phyloP scores from a whole-genome alignment of 1,284 basidiomycete species.

The Volvariella volvacea region DNA sequence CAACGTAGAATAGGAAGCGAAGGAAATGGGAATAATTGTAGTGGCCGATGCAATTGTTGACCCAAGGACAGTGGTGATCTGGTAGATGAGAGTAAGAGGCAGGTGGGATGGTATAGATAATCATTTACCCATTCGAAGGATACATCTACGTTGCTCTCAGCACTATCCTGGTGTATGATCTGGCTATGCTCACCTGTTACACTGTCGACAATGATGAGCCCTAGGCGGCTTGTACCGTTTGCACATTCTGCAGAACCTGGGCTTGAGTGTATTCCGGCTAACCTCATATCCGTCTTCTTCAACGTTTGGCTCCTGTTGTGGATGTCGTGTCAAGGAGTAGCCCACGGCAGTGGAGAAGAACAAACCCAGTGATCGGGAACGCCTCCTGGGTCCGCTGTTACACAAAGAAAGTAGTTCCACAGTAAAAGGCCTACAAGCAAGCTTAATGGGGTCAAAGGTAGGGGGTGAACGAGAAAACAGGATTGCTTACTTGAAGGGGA shows the following conservation, averaged over 20 bases:
- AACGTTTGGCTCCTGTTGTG: slow-evolving; percentile 66
- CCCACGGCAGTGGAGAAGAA: slow-evolving; percentile 11
- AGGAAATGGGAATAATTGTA: slow-evolving; percentile 89
- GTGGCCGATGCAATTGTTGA: slow-evolving; percentile 87
- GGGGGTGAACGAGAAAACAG: not conserved
- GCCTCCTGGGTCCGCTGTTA: slow-evolving; percentile 76
- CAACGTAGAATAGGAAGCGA: slow-evolving; percentile 89
- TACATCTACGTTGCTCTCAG: slow-evolving; percentile 43
- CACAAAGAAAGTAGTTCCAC: slow-evolving; percentile 84
- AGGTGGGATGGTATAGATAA: slow-evolving; percentile 4
- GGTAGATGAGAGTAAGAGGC: slow-evolving; percentile 7
- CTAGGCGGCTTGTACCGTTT: slow-evolving; percentile 66
- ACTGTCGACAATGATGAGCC: slow-evolving; percentile 86
- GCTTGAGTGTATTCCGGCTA: slow-evolving; percentile 74
- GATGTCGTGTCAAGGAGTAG: not conserved
- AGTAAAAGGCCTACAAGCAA: slow-evolving; percentile 69
- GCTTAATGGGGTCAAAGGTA: slow-evolving; percentile 32
- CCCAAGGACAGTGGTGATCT: slow-evolving; percentile 93
- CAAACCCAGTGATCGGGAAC: slow-evolving; percentile 80
- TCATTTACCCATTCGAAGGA: slow-evolving; percentile 78
- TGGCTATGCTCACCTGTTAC: slow-evolving; percentile 52
- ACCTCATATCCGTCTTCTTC: slow-evolving; percentile 74
- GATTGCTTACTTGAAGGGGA: slow-evolving; percentile 81
- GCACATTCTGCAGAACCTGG: slow-evolving; percentile 81
- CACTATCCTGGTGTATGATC: not conserved